Evolutionary conservation across 495 filamentous ascomycete genomes (phyloP).

Genomic region (Trichoderma parareesei): DNA sequence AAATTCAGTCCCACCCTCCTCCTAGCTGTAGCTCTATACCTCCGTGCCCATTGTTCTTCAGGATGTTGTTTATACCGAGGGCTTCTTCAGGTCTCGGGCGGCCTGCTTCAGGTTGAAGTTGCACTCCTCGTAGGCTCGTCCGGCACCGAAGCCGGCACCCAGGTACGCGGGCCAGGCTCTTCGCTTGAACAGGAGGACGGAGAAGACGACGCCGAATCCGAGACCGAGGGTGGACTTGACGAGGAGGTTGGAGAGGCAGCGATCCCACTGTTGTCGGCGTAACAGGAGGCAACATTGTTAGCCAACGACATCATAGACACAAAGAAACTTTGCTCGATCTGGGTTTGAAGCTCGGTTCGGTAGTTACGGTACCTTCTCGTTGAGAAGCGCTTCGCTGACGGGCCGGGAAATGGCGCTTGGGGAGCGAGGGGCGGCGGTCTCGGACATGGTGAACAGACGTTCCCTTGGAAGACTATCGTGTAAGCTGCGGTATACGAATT

Average conservation of each 20-base stretch:
- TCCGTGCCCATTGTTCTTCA: background rate
- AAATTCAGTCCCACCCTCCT: too few species aligned
- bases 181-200: conserved; percentile 93
- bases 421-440: conserved; percentile 29
- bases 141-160: conserved; percentile 89
- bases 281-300: background rate
- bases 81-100: conserved; percentile 40
- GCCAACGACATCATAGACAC: background rate
- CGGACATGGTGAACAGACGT: conserved; percentile 30
- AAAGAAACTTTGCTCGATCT: background rate
- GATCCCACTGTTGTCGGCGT: conserved; percentile 69
- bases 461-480: background rate
- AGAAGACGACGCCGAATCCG: conserved; percentile 95
- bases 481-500: background rate
- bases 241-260: conserved; percentile 89
- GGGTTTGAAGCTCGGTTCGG: conserved; percentile 7
- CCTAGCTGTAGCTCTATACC: background rate
- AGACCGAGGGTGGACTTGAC: conserved; percentile 92
- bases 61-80: background rate
- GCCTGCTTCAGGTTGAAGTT: conserved; percentile 55
- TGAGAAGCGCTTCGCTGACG: conserved; percentile 87
- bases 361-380: conserved; percentile 78
- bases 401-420: conserved; percentile 50
- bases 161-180: conserved; percentile 92
- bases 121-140: conserved; percentile 92